Conservation (phyloP, 2,329 filamentous ascomycete species). For the Hymenoscyphus occultus region DNA sequence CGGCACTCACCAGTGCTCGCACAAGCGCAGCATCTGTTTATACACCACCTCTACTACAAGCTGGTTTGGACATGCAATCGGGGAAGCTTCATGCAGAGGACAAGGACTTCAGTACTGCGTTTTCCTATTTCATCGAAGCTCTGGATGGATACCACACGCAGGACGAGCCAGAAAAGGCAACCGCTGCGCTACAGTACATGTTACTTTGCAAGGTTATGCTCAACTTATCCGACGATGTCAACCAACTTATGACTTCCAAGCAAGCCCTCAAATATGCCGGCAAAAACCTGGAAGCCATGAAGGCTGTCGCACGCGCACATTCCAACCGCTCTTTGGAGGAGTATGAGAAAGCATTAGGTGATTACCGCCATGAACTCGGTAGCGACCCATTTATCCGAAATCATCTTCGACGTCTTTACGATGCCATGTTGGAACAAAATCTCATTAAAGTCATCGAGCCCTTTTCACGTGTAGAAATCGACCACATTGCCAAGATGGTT, state of each 20-base stretch:
- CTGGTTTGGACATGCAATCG: constrained; percentile 97
- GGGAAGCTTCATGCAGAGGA: constrained; percentile 99
- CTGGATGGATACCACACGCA: constrained; percentile 94
- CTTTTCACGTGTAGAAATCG: constrained; percentile 94
- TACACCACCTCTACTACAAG: constrained; percentile 91
- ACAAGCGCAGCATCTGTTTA: constrained; percentile 97
- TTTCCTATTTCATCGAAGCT: constrained; percentile 98
- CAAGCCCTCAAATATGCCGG: constrained; percentile 95
- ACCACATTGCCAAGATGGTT: constrained; percentile 96
- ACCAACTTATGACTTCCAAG: constrained; percentile 90
- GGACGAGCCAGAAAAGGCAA: constrained; percentile 85
- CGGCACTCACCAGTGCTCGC: constrained; percentile 88
- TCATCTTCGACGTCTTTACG: constrained; percentile 91
- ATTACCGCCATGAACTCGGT: constrained; percentile 90
- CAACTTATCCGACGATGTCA: constrained; percentile 94
- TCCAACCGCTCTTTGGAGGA: constrained; percentile 93
- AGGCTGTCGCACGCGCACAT: constrained; percentile 94
- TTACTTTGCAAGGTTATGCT: constrained; percentile 99
- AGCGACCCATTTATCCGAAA: constrained; percentile 95
- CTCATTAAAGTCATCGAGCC: constrained; percentile 99
- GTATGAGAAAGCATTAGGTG: constrained; percentile 87
- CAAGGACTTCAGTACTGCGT: constrained; percentile 98
- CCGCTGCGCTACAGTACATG: constrained; percentile 98
- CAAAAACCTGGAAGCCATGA: constrained; percentile 97
- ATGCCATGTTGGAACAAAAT: constrained; percentile 99